These are phyloP conservation scores for Reutealis trisperma DNA, from an alignment of 345 rosid species.

Conservation along the genomic window DNA sequence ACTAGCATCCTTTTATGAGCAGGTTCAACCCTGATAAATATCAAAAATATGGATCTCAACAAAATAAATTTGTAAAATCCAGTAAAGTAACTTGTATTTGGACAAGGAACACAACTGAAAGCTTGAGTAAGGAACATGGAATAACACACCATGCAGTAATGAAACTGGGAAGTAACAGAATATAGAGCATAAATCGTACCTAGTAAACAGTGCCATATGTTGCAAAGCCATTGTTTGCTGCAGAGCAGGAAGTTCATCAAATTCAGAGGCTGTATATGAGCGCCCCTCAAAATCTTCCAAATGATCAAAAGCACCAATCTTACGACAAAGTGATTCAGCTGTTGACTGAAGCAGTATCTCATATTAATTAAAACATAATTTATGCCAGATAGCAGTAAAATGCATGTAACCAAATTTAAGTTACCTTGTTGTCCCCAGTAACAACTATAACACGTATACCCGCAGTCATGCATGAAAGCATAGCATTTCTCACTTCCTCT, in stretches of 20 bases:
- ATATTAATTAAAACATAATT: constrained; percentile 18
- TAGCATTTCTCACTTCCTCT: constrained; percentile 94
- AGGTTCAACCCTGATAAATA: constrained; percentile 82
- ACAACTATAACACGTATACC: constrained; percentile 99
- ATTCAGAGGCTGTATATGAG: constrained; percentile 95
- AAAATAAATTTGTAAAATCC: constrained; percentile 9
- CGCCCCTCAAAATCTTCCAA: constrained; percentile 72
- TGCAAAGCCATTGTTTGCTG: constrained; percentile 85
- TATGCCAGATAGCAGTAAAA: constrained; percentile 10
- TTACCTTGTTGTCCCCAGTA: constrained; percentile 98
- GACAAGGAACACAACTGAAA: neutral
- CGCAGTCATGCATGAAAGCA: constrained; percentile 96
- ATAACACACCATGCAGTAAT: neutral
- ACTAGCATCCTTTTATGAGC: constrained; percentile 98
- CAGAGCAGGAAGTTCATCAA: constrained; percentile 89
- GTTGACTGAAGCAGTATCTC: constrained; percentile 66
- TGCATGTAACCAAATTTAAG: constrained; percentile 7
- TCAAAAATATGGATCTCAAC: constrained; percentile 17
- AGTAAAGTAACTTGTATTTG: constrained; percentile 9
- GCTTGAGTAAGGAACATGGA: neutral
- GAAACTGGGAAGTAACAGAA: constrained; percentile 1
- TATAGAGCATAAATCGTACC: constrained; percentile 40
- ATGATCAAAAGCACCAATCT: constrained; percentile 96
- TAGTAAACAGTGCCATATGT: constrained; percentile 87
- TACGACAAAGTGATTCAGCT: constrained; percentile 92